These are phyloP conservation scores for Chrysoporthe cubensis DNA, from an alignment of 2,329 filamentous ascomycete genomes.

Conservation along the genomic window DNA sequence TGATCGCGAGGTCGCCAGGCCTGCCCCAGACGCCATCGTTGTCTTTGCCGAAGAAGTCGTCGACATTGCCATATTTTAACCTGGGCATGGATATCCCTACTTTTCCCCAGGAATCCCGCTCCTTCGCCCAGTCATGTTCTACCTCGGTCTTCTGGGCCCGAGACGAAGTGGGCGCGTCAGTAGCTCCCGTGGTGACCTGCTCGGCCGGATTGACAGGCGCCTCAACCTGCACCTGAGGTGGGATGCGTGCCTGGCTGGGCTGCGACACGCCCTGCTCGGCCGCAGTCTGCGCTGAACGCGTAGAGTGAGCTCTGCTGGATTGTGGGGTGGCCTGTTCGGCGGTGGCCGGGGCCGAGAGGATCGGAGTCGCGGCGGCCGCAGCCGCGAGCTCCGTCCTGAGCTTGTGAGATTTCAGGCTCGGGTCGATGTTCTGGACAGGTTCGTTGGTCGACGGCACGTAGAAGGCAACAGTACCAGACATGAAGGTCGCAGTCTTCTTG, in stretches of 20 bases:
- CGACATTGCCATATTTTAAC: constrained; percentile 20
- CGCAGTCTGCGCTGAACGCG: no score
- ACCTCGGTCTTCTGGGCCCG: not conserved
- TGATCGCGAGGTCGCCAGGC: constrained; percentile 30
- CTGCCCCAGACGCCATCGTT: constrained; percentile 19
- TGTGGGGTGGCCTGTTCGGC: not conserved
- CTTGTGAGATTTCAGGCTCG: not conserved
- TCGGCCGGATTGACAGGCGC: not conserved
- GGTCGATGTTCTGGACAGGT: constrained; percentile 17
- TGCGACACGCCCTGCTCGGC: not conserved
- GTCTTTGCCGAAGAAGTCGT: constrained; percentile 31
- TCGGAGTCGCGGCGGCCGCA: constrained; percentile 3
- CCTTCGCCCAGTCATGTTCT: not conserved
- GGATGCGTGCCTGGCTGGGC: not conserved
- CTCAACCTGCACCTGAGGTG: not conserved
- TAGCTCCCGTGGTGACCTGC: not conserved
- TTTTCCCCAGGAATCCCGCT: not conserved
- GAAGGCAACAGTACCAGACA: constrained; percentile 11
- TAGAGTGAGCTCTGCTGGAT: not conserved
- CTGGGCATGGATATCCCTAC: not conserved
- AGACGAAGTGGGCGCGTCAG: not conserved
- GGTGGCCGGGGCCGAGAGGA: not conserved
- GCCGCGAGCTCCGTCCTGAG: constrained; percentile 1
- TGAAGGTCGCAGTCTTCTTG: constrained; percentile 10
- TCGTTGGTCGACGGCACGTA: constrained; percentile 23